phyloP scores from a whole-genome alignment of 2,329 filamentous ascomycete species.

The Rutstroemia sp. region DNA sequence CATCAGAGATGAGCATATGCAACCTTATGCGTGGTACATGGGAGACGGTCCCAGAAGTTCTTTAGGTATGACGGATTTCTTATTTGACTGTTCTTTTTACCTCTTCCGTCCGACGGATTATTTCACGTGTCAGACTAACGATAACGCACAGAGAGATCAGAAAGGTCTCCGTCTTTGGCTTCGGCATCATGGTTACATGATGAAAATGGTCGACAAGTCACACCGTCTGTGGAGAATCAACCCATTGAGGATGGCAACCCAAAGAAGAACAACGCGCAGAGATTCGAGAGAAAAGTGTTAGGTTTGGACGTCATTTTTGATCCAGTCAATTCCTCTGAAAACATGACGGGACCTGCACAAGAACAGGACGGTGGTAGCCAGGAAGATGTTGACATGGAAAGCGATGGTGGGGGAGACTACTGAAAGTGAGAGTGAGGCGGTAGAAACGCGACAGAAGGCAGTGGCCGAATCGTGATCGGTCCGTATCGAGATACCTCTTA shows the following conservation, averaged over 20 bases:
- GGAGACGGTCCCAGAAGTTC: conserved; percentile 46
- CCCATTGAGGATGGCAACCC: conserved; percentile 37
- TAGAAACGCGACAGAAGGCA: neutral
- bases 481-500: neutral
- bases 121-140: neutral
- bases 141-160: conserved; percentile 6
- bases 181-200: conserved; percentile 41
- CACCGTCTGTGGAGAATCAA: conserved; percentile 48
- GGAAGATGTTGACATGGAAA: neutral
- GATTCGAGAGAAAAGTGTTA: conserved; percentile 14
- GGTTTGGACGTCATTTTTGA: conserved; percentile 10
- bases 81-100: neutral
- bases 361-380: neutral
- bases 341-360: too few relatives aligned
- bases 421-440: too few relatives aligned
- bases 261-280: conserved; percentile 18
- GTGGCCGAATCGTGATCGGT: neutral
- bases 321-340: neutral
- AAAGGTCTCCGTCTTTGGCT: neutral
- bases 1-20: conserved; percentile 46
- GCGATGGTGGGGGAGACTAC: neutral
- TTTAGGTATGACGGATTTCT: conserved; percentile 14
- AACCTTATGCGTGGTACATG: conserved; percentile 47
- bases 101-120: neutral
- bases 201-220: conserved; percentile 46